phyloP scores from a whole-genome alignment of 768 basidiomycete species.

The Amyloporia xantha region DNA sequence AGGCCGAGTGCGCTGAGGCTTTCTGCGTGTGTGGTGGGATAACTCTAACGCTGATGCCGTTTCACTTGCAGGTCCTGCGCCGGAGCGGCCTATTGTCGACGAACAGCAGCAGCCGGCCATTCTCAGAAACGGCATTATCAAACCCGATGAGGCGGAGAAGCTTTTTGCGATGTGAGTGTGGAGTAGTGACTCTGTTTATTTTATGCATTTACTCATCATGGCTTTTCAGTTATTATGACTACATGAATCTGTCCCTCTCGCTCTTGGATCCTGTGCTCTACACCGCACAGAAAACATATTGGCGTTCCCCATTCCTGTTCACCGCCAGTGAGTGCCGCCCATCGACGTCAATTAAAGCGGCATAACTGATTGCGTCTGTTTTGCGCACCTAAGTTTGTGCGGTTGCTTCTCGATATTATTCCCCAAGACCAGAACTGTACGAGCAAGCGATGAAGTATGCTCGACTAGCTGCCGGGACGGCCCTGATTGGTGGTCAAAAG shows the following conservation, averaged over 20 bases:
- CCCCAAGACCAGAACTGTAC: conserved; percentile 65
- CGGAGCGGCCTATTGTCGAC: conserved; percentile 29
- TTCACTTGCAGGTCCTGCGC: conserved; percentile 17
- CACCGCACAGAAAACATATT: conserved; percentile 73
- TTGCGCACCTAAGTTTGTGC: conserved; percentile 59
- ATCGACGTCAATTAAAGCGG: not conserved
- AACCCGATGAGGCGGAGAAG: conserved; percentile 58
- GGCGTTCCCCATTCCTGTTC: conserved; percentile 86
- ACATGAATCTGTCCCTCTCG: conserved; percentile 74
- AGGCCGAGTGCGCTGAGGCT: conserved; percentile 41
- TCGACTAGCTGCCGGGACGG: conserved; percentile 69
- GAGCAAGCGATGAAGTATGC: conserved; percentile 66
- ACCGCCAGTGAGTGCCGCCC: conserved; percentile 67
- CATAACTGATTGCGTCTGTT: not conserved
- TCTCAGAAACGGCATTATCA: conserved; percentile 55
- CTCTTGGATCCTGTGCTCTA: conserved; percentile 79
- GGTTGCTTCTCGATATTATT: conserved; percentile 77
- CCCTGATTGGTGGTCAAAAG: conserved; percentile 70
- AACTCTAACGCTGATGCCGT: conserved; percentile 5
- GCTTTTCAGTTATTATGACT: conserved; percentile 56
- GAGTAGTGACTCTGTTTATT: not conserved
- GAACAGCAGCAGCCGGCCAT: conserved; percentile 55
- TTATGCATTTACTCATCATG: too few relatives aligned
- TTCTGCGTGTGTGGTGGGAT: conserved; percentile 1
- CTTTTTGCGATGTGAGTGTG: conserved; percentile 60